These are phyloP conservation scores for Clavulina sp. DNA, from an alignment of 768 basidiomycete species.

Conservation along the genomic window DNA sequence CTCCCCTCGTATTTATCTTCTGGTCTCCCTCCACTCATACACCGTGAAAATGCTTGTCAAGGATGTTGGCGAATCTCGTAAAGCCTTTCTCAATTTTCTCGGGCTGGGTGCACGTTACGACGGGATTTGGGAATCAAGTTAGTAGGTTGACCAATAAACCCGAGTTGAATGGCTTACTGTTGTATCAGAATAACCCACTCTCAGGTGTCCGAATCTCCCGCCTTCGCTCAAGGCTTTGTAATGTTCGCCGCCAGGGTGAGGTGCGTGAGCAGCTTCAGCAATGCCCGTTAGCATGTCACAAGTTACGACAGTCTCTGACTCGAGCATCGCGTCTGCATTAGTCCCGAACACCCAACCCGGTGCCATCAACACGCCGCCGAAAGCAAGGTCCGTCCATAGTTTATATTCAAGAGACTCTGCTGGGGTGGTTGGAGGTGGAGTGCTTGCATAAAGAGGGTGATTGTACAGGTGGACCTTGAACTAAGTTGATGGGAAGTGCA, in stretches of 20 bases:
- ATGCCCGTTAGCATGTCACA: too few species aligned
- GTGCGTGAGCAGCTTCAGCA: not conserved
- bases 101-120: constrained; percentile 4
- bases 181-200: constrained; percentile 21
- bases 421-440: constrained; percentile 18
- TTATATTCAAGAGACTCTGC: constrained; percentile 32
- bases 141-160: not conserved
- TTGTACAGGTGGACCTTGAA: constrained; percentile 43
- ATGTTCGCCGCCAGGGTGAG: not conserved
- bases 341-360: constrained; percentile 35
- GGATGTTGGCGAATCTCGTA: constrained; percentile 8
- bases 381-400: constrained; percentile 42
- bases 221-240: not conserved
- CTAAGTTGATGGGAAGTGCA: constrained; percentile 22
- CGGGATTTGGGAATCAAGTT: not conserved
- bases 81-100: constrained; percentile 10
- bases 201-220: constrained; percentile 17
- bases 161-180: constrained; percentile 11
- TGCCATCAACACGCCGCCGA: constrained; percentile 42
- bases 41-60: constrained; percentile 10
- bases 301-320: too few species aligned
- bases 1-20: too few species aligned
- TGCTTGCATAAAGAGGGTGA: constrained; percentile 27
- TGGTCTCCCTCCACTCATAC: too few species aligned
- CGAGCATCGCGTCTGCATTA: constrained; percentile 12